phyloP scores from a whole-genome alignment of 163 green algal genomes.

The Picocystis sp. region DNA sequence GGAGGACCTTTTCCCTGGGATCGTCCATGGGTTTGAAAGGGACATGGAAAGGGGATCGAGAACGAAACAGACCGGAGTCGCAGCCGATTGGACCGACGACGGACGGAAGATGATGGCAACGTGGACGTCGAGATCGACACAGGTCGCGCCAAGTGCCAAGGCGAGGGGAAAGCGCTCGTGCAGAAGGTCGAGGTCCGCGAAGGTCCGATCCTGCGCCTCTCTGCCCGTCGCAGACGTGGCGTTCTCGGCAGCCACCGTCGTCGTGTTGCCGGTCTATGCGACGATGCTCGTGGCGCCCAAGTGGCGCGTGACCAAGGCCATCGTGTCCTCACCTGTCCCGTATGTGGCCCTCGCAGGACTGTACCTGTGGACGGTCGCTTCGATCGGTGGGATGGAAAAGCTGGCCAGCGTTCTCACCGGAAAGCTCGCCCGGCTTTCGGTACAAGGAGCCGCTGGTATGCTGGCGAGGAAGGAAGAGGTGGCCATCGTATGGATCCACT shows the following conservation, averaged over 20 bases:
- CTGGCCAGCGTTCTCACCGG: neutral
- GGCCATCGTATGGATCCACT: slow-evolving; percentile 36
- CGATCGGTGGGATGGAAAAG: neutral
- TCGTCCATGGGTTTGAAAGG: too few species aligned
- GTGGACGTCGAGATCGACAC: too few species aligned
- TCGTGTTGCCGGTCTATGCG: slow-evolving; percentile 24
- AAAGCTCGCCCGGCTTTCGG: slow-evolving; percentile 1
- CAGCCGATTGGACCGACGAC: too few species aligned
- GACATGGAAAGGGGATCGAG: too few species aligned
- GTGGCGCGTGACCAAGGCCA: neutral
- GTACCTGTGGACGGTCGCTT: slow-evolving; percentile 1
- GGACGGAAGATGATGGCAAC: too few species aligned
- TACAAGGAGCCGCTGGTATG: slow-evolving; percentile 18
- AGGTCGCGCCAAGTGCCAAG: too few species aligned
- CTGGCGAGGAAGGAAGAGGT: slow-evolving; percentile 20
- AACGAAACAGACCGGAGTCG: too few species aligned
- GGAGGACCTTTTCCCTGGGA: too few species aligned
- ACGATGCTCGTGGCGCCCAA: slow-evolving; percentile 16
- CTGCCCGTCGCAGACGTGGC: neutral
- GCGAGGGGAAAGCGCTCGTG: too few species aligned
- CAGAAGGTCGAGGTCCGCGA: too few species aligned
- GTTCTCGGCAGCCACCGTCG: slow-evolving; percentile 20
- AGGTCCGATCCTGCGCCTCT: too few species aligned
- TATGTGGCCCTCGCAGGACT: slow-evolving; percentile 2
- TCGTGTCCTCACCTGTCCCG: neutral